These are phyloP conservation scores for Aspergillus wentii DNA, from an alignment of 495 filamentous ascomycete species.

Conservation along the genomic window DNA sequence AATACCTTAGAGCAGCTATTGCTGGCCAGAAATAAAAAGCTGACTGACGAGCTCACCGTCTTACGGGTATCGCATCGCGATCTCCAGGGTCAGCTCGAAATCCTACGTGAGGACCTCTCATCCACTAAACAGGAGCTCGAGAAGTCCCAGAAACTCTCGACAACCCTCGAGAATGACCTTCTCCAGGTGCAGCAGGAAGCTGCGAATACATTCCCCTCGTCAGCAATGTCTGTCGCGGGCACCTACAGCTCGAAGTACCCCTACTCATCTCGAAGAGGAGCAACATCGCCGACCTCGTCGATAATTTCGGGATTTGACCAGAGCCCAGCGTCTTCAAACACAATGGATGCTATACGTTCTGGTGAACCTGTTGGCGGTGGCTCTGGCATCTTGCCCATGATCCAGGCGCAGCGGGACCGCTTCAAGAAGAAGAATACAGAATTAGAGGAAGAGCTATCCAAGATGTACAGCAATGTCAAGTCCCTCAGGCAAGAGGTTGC, in stretches of 20 bases:
- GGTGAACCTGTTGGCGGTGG: constrained; percentile 76
- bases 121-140: constrained; percentile 82
- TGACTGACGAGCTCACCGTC: constrained; percentile 88
- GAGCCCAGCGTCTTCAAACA: constrained; percentile 36
- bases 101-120: constrained; percentile 77
- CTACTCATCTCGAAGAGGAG: constrained; percentile 64
- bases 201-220: constrained; percentile 75
- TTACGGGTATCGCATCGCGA: constrained; percentile 93
- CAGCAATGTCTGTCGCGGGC: constrained; percentile 87
- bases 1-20: constrained; percentile 88
- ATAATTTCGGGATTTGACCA: constrained; percentile 95
- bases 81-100: constrained; percentile 72
- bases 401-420: constrained; percentile 93
- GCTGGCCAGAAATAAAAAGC: constrained; percentile 89
- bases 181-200: constrained; percentile 80
- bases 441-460: constrained; percentile 85
- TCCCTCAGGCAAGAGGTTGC: constrained; percentile 87
- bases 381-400: constrained; percentile 93
- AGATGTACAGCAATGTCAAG: constrained; percentile 74
- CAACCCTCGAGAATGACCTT: constrained; percentile 89
- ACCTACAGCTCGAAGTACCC: constrained; percentile 83
- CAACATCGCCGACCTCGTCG: constrained; percentile 87
- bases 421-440: constrained; percentile 96
- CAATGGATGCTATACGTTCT: constrained; percentile 54
- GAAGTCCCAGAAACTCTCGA: constrained; percentile 75